Conservation (phyloP, 192 early-diverging fungal species). For the Dispira parvispora region DNA sequence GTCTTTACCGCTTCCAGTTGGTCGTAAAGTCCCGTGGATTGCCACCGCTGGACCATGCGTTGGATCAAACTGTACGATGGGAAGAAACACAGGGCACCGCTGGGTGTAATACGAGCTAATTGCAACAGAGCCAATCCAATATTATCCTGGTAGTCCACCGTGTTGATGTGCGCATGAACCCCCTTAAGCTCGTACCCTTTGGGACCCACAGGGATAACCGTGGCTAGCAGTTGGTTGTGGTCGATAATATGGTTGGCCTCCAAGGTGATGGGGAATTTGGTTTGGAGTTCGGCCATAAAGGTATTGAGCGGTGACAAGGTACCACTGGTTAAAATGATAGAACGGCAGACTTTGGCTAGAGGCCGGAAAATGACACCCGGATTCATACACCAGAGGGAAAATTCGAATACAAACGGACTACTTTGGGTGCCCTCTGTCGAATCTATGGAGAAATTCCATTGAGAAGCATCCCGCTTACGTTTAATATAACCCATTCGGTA, state of each 20-base stretch:
- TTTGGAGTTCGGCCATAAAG: conserved; percentile 39
- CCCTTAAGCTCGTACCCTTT: conserved; percentile 22
- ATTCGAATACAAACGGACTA: not conserved
- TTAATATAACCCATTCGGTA: not conserved
- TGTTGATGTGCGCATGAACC: conserved; percentile 21
- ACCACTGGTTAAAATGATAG: conserved; percentile 43
- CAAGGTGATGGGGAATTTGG: conserved; percentile 27
- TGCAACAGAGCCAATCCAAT: conserved; percentile 24
- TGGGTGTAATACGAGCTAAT: conserved; percentile 21
- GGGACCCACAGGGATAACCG: conserved; percentile 33
- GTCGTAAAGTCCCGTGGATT: conserved; percentile 15
- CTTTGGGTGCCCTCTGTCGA: not conserved
- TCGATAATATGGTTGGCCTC: conserved; percentile 55
- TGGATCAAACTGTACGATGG: conserved; percentile 25
- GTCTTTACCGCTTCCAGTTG: too few relatives aligned
- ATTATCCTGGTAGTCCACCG: conserved; percentile 33
- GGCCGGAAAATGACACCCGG: conserved; percentile 22
- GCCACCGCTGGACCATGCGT: conserved; percentile 25
- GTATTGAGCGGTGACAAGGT: conserved; percentile 46
- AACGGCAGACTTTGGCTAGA: conserved; percentile 12
- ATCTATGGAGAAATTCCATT: not conserved
- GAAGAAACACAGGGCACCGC: conserved; percentile 27
- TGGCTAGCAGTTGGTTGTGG: conserved; percentile 34
- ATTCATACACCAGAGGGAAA: conserved; percentile 22
- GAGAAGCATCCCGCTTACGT: not conserved